Evolutionary conservation across 768 basidiomycete genomes (phyloP).

Genomic region (Trametes punicea): DNA sequence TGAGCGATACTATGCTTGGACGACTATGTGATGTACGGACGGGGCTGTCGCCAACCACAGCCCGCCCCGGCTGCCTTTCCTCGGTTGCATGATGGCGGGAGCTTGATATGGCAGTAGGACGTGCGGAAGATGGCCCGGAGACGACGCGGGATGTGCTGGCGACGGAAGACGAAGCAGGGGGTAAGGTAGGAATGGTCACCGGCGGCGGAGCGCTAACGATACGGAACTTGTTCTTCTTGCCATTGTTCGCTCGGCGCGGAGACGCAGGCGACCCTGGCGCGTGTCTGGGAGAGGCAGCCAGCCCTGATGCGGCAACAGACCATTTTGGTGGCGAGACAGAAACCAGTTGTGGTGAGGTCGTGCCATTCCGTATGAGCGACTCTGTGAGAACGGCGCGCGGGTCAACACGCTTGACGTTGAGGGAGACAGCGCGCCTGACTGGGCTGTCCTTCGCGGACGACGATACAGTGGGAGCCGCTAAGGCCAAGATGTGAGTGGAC

Average conservation of each 20-base stretch:
- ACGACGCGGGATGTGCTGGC: background rate
- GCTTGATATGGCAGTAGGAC: background rate
- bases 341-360: background rate
- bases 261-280: background rate
- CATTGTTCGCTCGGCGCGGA: background rate
- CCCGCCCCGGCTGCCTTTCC: background rate
- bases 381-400: background rate
- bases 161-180: background rate
- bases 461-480: background rate
- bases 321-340: background rate
- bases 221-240: background rate
- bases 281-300: background rate
- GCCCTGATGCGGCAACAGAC: background rate
- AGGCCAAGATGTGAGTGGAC: background rate
- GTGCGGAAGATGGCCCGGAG: background rate
- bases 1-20: background rate
- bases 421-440: background rate
- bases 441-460: background rate
- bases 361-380: background rate
- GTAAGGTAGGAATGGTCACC: background rate
- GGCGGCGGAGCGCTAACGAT: background rate
- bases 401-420: background rate
- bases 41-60: background rate
- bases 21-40: background rate
- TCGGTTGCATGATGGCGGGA: background rate